phyloP scores from a whole-genome alignment of 805 yeast genomes.

The Zygoascus tannicola region DNA sequence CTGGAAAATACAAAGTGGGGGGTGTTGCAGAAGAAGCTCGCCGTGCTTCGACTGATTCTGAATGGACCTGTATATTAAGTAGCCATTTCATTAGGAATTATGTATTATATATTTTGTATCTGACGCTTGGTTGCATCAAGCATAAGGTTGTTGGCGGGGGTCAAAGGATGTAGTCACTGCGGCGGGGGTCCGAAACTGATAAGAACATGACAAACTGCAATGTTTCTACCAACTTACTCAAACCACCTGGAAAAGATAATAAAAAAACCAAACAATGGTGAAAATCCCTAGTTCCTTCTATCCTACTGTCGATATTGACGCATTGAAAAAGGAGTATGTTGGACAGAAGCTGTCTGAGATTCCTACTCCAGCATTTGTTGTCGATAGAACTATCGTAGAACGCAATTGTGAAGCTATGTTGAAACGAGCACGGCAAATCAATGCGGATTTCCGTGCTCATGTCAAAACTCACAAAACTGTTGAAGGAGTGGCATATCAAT shows the following conservation, averaged over 20 bases:
- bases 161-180: too few relatives aligned
- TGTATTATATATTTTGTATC: too few relatives aligned
- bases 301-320: conserved; percentile 15
- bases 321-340: conserved; percentile 22
- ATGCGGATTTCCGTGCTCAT: conserved; percentile 53
- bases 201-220: too few relatives aligned
- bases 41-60: background rate
- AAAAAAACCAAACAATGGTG: background rate
- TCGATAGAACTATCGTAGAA: conserved; percentile 35
- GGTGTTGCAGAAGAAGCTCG: conserved; percentile 3
- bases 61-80: too few relatives aligned
- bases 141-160: too few relatives aligned
- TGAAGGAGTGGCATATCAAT: conserved; percentile 48
- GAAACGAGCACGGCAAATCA: conserved; percentile 32
- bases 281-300: conserved; percentile 11
- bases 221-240: too few relatives aligned
- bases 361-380: conserved; percentile 53
- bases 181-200: too few relatives aligned
- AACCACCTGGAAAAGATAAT: background rate
- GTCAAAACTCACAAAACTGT: conserved; percentile 66
- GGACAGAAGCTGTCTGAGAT: conserved; percentile 40
- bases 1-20: conserved; percentile 15
- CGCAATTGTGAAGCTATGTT: conserved; percentile 45
- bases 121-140: too few relatives aligned
- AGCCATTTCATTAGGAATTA: too few relatives aligned